Percentiles rank a stretch among this genome's conserved stretches.
Evolutionary conservation across 2,329 filamentous ascomycete species (phyloP).

Genomic region (Sclerotinia spermophila): DNA sequence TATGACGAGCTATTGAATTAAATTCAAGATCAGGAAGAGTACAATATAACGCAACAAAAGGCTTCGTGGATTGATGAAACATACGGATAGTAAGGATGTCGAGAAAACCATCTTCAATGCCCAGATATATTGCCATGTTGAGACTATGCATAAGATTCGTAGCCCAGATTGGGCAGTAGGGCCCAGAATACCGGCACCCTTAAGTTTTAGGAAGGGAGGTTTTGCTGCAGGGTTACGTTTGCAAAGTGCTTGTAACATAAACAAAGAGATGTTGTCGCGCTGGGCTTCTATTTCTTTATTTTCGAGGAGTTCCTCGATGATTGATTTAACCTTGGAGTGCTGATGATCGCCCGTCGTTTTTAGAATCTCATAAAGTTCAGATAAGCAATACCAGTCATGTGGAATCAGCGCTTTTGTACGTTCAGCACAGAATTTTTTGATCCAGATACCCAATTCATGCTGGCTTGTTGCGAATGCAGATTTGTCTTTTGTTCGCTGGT

Average conservation of each 20-base stretch:
- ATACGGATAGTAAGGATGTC: not conserved
- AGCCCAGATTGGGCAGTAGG: not conserved
- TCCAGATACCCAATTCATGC: not conserved
- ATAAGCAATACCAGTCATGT: not conserved
- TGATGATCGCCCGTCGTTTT: not conserved
- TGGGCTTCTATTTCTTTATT: too few species aligned
- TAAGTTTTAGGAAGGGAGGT: not conserved
- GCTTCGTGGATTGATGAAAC: not conserved
- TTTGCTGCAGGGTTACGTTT: not conserved
- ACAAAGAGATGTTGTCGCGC: not conserved
- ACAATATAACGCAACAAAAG: not conserved
- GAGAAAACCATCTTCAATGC: not conserved
- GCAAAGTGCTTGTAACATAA: not conserved
- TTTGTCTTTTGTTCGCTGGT: not conserved
- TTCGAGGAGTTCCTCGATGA: not conserved
- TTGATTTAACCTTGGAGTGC: not conserved
- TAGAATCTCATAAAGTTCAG: not conserved
- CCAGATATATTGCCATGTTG: not conserved
- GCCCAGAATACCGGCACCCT: not conserved
- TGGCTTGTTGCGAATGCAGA: not conserved
- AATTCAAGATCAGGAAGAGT: not conserved
- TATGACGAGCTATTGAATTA: accelerated
- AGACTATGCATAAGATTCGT: not conserved
- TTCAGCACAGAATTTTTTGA: not conserved
- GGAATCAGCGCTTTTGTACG: not conserved